Evolutionary conservation across 306 rosid genomes (phyloP).

Genomic region (Sicyos baderoa): DNA sequence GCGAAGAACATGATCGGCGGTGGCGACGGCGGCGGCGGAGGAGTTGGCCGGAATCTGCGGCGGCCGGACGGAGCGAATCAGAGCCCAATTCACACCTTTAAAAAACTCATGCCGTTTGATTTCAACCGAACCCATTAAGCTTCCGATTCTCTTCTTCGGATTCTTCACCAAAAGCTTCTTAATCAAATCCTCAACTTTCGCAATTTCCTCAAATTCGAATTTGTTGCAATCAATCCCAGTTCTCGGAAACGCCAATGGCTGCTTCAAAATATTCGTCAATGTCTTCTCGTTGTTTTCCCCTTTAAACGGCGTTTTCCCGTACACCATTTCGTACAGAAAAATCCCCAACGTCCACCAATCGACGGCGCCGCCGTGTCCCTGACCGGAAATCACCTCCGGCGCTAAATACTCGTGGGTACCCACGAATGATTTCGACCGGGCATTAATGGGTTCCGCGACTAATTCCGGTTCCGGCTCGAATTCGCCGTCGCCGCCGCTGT

Average conservation of each 20-base stretch:
- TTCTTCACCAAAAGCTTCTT: conserved; percentile 78
- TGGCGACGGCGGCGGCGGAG: conserved; percentile 5
- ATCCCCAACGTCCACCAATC: conserved; percentile 99
- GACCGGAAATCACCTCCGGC: conserved; percentile 87
- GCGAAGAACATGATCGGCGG: conserved; percentile 26
- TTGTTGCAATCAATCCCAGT: conserved; percentile 34
- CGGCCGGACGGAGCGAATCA: conserved; percentile 75
- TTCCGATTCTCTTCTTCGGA: conserved; percentile 82
- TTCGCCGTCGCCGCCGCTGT: not conserved
- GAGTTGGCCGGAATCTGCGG: conserved; percentile 53
- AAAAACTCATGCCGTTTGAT: conserved; percentile 88
- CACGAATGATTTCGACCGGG: conserved; percentile 73
- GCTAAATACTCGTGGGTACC: too few species aligned
- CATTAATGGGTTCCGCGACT: conserved; percentile 81
- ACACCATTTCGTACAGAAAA: conserved; percentile 77
- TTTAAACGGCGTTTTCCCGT: conserved; percentile 83
- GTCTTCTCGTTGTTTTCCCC: conserved; percentile 94
- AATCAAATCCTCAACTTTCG: conserved; percentile 67
- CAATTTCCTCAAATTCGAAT: conserved; percentile 68
- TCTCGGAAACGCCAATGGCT: conserved; percentile 66
- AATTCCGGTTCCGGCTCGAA: conserved; percentile 37
- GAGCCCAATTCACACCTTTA: conserved; percentile 82
- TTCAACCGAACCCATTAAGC: conserved; percentile 77
- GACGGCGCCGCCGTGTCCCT: conserved; percentile 93
- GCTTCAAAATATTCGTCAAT: conserved; percentile 60